Conservation (phyloP, 2,329 filamentous ascomycete genomes). For the Mollisia scopiformis region DNA sequence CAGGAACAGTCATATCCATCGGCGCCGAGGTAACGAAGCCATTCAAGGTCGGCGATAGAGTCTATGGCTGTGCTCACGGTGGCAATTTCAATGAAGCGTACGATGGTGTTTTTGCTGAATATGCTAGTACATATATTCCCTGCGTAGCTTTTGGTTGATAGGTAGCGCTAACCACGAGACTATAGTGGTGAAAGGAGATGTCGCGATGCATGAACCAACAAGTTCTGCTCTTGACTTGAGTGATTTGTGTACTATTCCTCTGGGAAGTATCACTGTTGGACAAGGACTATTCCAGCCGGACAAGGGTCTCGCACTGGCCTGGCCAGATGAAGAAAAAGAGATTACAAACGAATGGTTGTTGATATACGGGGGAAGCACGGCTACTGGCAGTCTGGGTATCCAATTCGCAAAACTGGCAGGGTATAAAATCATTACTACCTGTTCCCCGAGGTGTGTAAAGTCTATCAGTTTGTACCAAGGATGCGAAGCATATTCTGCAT, state of each 20-base stretch:
- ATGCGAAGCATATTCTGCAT: too few species aligned
- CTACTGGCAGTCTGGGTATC: slow-evolving; percentile 36
- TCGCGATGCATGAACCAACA: slow-evolving; percentile 23
- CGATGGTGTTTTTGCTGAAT: slow-evolving; percentile 26
- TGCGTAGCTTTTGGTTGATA: too few species aligned
- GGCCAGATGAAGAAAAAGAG: too few species aligned
- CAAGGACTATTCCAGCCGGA: slow-evolving; percentile 23
- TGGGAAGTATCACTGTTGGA: slow-evolving; percentile 22
- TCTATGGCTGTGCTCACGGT: slow-evolving; percentile 23
- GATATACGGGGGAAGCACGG: slow-evolving; percentile 32
- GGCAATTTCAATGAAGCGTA: slow-evolving; percentile 10
- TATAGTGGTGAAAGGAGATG: slow-evolving; percentile 20
- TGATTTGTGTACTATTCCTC: slow-evolving; percentile 16
- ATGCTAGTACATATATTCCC: too few species aligned
- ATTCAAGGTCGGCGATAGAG: slow-evolving; percentile 20
- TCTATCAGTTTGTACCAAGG: too few species aligned
- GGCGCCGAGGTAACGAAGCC: slow-evolving; percentile 20
- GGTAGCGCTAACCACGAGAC: too few species aligned
- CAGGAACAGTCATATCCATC: slow-evolving; percentile 21
- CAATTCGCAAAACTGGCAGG: slow-evolving; percentile 28
- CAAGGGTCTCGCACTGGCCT: slow-evolving; percentile 15
- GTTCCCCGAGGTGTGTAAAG: too few species aligned
- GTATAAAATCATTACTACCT: slow-evolving; percentile 36
- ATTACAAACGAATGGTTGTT: slow-evolving; percentile 19
- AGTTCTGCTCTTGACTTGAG: too few species aligned